Evolutionary conservation across 352 stramenopile genomes (phyloP).

Genomic region (Bremia lactucae): DNA sequence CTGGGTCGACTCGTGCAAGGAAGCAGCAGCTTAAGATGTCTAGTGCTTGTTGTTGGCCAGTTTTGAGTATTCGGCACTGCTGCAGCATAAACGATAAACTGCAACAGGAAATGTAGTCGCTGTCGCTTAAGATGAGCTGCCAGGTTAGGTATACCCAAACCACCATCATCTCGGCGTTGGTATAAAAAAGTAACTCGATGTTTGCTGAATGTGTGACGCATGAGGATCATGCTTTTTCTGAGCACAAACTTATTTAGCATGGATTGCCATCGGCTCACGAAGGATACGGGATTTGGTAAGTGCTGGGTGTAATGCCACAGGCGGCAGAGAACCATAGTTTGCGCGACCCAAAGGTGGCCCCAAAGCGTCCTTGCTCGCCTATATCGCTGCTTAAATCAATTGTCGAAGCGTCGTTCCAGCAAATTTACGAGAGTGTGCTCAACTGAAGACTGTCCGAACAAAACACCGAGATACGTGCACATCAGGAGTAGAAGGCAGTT

Average conservation of each 20-base stretch:
- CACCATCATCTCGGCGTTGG: neutral
- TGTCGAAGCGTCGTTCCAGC: neutral
- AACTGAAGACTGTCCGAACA: neutral
- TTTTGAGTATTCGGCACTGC: neutral
- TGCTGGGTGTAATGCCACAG: neutral
- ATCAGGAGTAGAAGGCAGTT: neutral
- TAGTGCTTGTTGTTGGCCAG: neutral
- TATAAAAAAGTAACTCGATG: neutral
- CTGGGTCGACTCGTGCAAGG: neutral
- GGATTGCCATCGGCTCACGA: neutral
- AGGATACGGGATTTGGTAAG: neutral
- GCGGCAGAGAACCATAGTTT: conserved; percentile 1
- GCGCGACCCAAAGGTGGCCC: neutral
- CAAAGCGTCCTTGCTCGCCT: neutral
- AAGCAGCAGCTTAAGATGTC: neutral
- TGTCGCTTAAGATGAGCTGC: neutral
- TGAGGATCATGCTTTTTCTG: neutral
- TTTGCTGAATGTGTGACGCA: neutral
- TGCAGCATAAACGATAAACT: neutral
- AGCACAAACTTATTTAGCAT: neutral
- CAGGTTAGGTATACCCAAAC: neutral
- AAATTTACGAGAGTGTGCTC: neutral
- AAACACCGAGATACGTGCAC: neutral
- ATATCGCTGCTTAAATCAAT: neutral
- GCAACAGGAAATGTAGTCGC: neutral